These are phyloP conservation scores for Globisporangium rhizosaccharum DNA, from an alignment of 352 stramenopile genomes.

Conservation along the genomic window DNA sequence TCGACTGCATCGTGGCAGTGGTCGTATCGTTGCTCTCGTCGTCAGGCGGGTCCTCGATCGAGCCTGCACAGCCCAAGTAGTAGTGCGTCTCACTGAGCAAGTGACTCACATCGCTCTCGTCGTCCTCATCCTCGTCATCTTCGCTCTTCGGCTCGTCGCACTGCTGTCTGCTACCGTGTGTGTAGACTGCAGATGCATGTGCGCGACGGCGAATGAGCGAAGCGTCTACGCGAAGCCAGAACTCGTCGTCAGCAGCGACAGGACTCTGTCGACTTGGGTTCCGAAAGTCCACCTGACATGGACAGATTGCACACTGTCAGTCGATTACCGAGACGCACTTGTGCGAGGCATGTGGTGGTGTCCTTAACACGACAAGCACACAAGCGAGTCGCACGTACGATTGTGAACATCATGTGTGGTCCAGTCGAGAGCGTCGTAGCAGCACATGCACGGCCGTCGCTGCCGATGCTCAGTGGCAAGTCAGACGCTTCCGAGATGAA, in stretches of 20 bases:
- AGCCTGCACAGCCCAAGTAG: conserved; percentile 49
- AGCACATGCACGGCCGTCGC: conserved; percentile 28
- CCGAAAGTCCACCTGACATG: conserved; percentile 42
- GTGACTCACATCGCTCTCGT: conserved; percentile 25
- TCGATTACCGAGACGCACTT: too few relatives aligned
- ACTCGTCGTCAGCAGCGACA: conserved; percentile 36
- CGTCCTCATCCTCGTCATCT: conserved; percentile 1
- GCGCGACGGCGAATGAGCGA: conserved; percentile 12
- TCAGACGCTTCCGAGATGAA: conserved; percentile 40
- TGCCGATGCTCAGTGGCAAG: conserved; percentile 43
- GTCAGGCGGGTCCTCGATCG: conserved; percentile 21
- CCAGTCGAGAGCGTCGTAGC: conserved; percentile 20
- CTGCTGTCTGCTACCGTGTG: too few relatives aligned
- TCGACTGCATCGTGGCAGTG: background rate
- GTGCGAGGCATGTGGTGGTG: too few relatives aligned
- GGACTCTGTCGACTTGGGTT: conserved; percentile 37
- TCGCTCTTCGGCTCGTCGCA: background rate
- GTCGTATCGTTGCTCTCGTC: background rate
- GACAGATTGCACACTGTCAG: background rate
- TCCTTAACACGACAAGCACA: too few relatives aligned
- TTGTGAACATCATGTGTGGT: conserved; percentile 59
- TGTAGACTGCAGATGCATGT: background rate
- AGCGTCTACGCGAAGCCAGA: conserved; percentile 51
- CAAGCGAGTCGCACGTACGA: conserved; percentile 20
- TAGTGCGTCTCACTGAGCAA: conserved; percentile 51